A percentile compares a stretch with the other conserved stretches of the same genome.
phyloP scores from a whole-genome alignment of 2,329 filamentous ascomycete genomes.

The Talaromyces sp. region DNA sequence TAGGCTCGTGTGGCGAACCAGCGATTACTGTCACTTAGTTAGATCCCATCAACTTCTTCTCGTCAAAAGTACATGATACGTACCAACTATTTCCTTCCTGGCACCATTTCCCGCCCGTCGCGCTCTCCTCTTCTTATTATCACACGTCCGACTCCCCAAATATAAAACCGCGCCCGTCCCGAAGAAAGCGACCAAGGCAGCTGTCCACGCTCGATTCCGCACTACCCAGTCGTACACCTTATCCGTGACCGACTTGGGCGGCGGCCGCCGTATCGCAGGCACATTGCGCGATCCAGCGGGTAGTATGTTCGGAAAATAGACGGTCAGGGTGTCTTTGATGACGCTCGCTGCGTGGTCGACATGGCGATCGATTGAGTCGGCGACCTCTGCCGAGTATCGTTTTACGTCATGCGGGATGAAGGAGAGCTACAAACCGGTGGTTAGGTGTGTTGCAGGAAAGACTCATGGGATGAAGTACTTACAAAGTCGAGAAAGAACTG shows the following conservation, averaged over 20 bases:
- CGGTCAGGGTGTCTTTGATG: conserved; percentile 66
- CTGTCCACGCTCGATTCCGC: conserved; percentile 69
- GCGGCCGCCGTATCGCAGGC: conserved; percentile 29
- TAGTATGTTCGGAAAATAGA: conserved; percentile 65
- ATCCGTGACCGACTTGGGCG: conserved; percentile 48
- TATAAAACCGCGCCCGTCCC: conserved; percentile 61
- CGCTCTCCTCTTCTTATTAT: conserved; percentile 67
- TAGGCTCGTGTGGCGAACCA: conserved; percentile 78
- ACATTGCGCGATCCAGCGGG: conserved; percentile 48
- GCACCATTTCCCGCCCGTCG: conserved; percentile 77
- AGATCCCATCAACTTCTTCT: conserved; percentile 1
- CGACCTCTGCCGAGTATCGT: conserved; percentile 67
- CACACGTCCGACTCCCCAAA: conserved; percentile 59
- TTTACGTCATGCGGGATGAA: conserved; percentile 64
- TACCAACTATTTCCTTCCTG: conserved; percentile 73
- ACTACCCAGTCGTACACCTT: conserved; percentile 67
- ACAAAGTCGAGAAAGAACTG: conserved; percentile 76
- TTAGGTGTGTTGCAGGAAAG: background rate
- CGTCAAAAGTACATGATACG: conserved; percentile 34
- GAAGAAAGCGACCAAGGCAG: conserved; percentile 66
- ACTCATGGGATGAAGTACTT: conserved; percentile 36
- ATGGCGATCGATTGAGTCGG: conserved; percentile 75
- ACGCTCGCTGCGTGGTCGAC: conserved; percentile 71
- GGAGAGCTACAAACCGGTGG: conserved; percentile 46
- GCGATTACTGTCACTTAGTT: conserved; percentile 63